These are phyloP conservation scores for Mentha longifolia DNA, from an alignment of 257 asterid species.

Conservation along the genomic window DNA sequence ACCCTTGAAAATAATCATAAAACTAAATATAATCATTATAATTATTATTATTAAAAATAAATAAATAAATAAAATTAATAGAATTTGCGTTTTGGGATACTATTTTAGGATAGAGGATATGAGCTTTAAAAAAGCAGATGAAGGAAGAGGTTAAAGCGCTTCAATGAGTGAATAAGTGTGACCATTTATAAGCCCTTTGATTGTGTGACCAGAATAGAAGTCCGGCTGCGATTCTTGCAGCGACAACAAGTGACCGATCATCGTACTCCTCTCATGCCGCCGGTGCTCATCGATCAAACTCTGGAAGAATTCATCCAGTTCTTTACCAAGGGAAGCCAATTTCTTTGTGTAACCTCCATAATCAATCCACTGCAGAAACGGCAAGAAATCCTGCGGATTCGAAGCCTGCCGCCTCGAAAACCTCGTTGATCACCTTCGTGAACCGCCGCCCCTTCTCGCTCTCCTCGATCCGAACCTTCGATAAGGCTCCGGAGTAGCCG, in stretches of 20 bases:
- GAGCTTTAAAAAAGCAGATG: too few species aligned
- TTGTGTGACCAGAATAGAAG: slow-evolving; percentile 36
- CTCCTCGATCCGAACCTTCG: too few species aligned
- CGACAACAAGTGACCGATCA: slow-evolving; percentile 41
- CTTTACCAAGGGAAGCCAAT: slow-evolving; percentile 8
- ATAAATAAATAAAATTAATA: too few species aligned
- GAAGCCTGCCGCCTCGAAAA: slow-evolving; percentile 28
- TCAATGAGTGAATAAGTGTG: not conserved
- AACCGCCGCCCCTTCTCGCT: slow-evolving; percentile 11
- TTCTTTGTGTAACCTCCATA: slow-evolving; percentile 32
- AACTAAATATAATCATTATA: too few species aligned
- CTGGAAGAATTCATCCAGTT: slow-evolving; percentile 37
- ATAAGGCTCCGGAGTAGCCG: too few species aligned
- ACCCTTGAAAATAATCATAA: too few species aligned
- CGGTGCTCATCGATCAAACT: too few species aligned
- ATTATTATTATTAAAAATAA: too few species aligned
- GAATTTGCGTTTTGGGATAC: too few species aligned
- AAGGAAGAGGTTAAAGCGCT: too few species aligned
- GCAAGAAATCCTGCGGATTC: slow-evolving; percentile 43
- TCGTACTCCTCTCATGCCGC: slow-evolving; percentile 30
- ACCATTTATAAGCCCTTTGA: slow-evolving; percentile 43
- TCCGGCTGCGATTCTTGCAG: slow-evolving; percentile 34
- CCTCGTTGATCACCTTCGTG: slow-evolving; percentile 24
- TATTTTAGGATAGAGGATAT: too few species aligned
- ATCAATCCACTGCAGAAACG: slow-evolving; percentile 44